A percentile compares a stretch with the other conserved stretches of the same genome.
These are phyloP conservation scores for Trametopsis cervina DNA, from an alignment of 768 basidiomycete species.

Conservation along the genomic window DNA sequence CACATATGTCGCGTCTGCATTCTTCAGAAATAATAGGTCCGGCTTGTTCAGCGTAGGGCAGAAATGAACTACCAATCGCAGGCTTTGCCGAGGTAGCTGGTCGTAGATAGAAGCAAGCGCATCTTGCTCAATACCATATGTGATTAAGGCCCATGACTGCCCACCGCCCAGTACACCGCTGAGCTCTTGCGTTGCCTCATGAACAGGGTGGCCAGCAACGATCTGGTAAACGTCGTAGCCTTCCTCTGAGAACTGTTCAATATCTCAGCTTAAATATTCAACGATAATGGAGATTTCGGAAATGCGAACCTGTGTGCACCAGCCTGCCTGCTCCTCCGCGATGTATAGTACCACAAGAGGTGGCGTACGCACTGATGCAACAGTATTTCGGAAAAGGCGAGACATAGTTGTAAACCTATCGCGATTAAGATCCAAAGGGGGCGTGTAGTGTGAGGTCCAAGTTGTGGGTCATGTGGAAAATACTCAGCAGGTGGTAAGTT, in stretches of 20 bases:
- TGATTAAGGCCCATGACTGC: slow-evolving; percentile 24
- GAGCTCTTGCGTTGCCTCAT: not conserved
- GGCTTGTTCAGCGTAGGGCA: slow-evolving; percentile 23
- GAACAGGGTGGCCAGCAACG: slow-evolving; percentile 11
- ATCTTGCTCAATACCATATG: slow-evolving; percentile 22
- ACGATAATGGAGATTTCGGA: not conserved
- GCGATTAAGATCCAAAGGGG: too few species aligned
- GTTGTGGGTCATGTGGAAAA: too few species aligned
- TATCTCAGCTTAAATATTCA: not conserved
- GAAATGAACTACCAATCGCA: slow-evolving; percentile 31
- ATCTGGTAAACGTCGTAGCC: slow-evolving; percentile 32
- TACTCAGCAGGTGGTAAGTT: too few species aligned
- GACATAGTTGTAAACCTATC: too few species aligned
- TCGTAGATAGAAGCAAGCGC: slow-evolving; percentile 10
- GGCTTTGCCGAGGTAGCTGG: slow-evolving; percentile 10
- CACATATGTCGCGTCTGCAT: slow-evolving; percentile 16
- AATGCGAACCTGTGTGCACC: slow-evolving; percentile 30
- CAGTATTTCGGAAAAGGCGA: slow-evolving; percentile 17
- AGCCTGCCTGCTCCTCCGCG: slow-evolving; percentile 25
- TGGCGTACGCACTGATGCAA: slow-evolving; percentile 25
- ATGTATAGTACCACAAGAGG: slow-evolving; percentile 26
- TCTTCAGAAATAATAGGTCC: slow-evolving; percentile 22
- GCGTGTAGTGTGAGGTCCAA: too few species aligned
- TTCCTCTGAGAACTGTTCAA: slow-evolving; percentile 25
- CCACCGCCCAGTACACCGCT: not conserved